Conservation (phyloP, 768 basidiomycete species). For the Hebeloma cylindrosporum region DNA sequence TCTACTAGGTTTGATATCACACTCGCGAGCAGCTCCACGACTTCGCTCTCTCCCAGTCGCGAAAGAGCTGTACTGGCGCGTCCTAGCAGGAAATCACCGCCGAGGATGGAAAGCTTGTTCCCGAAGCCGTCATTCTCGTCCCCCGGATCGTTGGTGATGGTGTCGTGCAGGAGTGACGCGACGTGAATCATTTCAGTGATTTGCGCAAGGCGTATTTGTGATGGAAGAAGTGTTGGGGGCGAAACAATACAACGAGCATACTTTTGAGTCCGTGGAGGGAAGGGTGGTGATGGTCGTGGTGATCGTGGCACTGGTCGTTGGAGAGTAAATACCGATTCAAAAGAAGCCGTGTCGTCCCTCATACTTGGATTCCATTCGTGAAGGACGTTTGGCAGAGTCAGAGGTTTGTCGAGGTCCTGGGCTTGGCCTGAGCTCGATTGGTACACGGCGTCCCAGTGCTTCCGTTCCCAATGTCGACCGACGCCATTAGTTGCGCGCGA, state of each 20-base stretch:
- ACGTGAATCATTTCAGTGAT: constrained; percentile 99
- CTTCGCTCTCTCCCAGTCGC: constrained; percentile 82
- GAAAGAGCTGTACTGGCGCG: constrained; percentile 86
- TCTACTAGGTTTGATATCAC: constrained; percentile 97
- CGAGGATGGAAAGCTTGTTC: constrained; percentile 92
- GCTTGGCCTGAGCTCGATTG: constrained; percentile 54
- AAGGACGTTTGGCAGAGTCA: constrained; percentile 77
- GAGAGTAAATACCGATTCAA: constrained; percentile 57
- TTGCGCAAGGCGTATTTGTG: constrained; percentile 90
- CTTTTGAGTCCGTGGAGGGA: constrained; percentile 19
- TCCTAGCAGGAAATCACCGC: constrained; percentile 94
- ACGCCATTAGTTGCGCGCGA: constrained; percentile 92
- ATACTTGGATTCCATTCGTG: constrained; percentile 91
- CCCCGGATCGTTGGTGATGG: constrained; percentile 74
- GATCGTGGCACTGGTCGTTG: constrained; percentile 37
- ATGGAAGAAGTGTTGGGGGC: constrained; percentile 63
- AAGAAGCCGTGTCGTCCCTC: constrained; percentile 74
- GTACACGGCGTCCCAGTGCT: constrained; percentile 57
- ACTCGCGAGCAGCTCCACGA: constrained; percentile 89
- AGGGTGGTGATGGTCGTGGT: constrained; percentile 30
- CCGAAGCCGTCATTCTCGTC: constrained; percentile 69
- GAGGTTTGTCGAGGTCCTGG: constrained; percentile 72
- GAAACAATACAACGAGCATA: constrained; percentile 25
- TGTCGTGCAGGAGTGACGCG: constrained; percentile 90
- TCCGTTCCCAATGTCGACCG: constrained; percentile 60